Percentiles rank a stretch among this genome's conserved stretches.
Conservation (phyloP, 2,329 filamentous ascomycete species). For the Colletotrichum sp. region DNA sequence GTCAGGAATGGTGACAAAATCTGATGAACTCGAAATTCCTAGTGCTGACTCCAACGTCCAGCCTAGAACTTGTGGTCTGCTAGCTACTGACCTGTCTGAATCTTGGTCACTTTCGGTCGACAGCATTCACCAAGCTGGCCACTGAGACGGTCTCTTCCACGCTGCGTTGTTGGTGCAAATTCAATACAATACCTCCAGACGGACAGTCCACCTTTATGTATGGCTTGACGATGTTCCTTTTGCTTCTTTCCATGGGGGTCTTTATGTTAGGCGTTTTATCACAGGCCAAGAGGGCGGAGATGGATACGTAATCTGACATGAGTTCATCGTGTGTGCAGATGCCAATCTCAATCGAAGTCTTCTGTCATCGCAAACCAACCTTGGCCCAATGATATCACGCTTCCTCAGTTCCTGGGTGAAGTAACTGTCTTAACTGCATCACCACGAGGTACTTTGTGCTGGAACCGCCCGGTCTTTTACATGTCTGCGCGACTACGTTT, state of each 20-base stretch:
- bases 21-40: neutral
- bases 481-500: too few species aligned
- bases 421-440: neutral
- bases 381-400: neutral
- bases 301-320: neutral
- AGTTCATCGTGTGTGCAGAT: neutral
- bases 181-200: neutral
- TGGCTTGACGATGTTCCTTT: neutral
- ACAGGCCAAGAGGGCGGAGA: neutral
- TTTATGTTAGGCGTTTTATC: neutral
- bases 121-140: neutral
- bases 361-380: neutral
- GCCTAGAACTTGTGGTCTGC: neutral
- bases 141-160: neutral
- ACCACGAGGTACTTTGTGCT: neutral
- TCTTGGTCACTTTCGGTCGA: neutral
- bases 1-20: neutral
- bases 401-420: neutral
- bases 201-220: neutral
- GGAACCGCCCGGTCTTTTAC: too few species aligned
- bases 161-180: neutral
- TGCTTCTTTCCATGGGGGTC: neutral
- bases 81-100: neutral
- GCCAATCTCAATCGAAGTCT: neutral
- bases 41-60: neutral